These are phyloP conservation scores for Fagus crenata DNA, from an alignment of 306 rosid genomes.

Conservation along the genomic window DNA sequence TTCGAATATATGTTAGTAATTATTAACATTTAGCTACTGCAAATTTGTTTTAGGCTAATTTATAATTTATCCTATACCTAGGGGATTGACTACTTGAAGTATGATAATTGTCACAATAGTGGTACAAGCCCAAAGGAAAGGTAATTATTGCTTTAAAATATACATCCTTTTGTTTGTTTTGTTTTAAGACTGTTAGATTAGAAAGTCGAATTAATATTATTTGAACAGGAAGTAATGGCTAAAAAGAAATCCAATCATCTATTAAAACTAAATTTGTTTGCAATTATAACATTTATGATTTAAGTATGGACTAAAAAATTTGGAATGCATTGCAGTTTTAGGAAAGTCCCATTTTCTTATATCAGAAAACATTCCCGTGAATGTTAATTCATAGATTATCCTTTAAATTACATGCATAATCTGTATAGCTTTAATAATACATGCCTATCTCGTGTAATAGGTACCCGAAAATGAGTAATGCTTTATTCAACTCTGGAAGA, in stretches of 20 bases:
- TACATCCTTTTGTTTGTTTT: background rate
- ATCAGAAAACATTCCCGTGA: no score
- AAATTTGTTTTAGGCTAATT: background rate
- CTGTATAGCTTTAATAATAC: background rate
- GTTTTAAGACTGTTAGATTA: background rate
- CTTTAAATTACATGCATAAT: background rate
- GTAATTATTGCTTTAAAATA: slow-evolving; percentile 29
- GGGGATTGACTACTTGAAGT: slow-evolving; percentile 81
- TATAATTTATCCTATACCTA: slow-evolving; percentile 15
- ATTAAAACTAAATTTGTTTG: no score
- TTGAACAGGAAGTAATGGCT: no score
- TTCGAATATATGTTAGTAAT: background rate
- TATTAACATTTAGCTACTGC: slow-evolving; percentile 2
- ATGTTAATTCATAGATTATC: no score
- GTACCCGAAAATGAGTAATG: slow-evolving; percentile 67
- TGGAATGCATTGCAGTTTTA: no score
- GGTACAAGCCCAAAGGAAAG: slow-evolving; percentile 58
- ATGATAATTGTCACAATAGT: slow-evolving; percentile 64
- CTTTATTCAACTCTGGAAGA: slow-evolving; percentile 50
- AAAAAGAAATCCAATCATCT: no score
- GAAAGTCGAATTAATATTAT: no score
- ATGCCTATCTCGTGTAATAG: slow-evolving; percentile 30
- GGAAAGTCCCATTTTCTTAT: no score
- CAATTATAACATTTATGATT: no score
- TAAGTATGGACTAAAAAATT: no score